phyloP scores from a whole-genome alignment of 1,284 basidiomycete species.

The Cerrena zonata region DNA sequence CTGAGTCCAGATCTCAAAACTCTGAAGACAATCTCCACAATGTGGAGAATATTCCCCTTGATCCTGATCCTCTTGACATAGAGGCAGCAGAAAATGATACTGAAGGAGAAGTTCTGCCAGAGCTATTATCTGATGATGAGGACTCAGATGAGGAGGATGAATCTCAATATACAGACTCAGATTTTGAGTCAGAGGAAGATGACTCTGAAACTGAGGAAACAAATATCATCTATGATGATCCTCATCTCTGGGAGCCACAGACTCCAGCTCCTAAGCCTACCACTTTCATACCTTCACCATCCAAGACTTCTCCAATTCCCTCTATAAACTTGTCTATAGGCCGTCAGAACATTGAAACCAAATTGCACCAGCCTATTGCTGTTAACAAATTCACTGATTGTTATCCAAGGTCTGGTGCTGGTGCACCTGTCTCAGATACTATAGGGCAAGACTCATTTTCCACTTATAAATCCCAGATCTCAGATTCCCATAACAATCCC shows the following conservation, averaged over 20 bases:
- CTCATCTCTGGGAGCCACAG: neutral
- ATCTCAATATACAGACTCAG: neutral
- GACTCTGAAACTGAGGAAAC: neutral
- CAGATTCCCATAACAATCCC: conserved; percentile 3
- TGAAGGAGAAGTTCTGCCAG: neutral
- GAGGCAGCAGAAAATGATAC: neutral
- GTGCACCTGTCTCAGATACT: neutral
- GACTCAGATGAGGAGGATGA: neutral
- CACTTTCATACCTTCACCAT: neutral
- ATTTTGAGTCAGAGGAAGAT: neutral
- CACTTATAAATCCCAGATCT: neutral
- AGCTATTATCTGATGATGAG: neutral
- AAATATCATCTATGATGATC: neutral
- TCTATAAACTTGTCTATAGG: neutral
- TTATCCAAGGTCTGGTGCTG: neutral
- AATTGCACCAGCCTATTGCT: neutral
- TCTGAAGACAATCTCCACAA: neutral
- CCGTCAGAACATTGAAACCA: neutral
- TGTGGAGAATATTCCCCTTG: neutral
- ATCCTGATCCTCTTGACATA: neutral
- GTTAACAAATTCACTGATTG: neutral
- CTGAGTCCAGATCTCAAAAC: too few species aligned
- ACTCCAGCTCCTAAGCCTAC: neutral
- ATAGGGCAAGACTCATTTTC: neutral
- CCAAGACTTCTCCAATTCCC: neutral